A percentile compares a stretch with the other conserved stretches of the same genome.
These are phyloP conservation scores for Pistacia integerrima DNA, from an alignment of 345 rosid species.

Conservation along the genomic window DNA sequence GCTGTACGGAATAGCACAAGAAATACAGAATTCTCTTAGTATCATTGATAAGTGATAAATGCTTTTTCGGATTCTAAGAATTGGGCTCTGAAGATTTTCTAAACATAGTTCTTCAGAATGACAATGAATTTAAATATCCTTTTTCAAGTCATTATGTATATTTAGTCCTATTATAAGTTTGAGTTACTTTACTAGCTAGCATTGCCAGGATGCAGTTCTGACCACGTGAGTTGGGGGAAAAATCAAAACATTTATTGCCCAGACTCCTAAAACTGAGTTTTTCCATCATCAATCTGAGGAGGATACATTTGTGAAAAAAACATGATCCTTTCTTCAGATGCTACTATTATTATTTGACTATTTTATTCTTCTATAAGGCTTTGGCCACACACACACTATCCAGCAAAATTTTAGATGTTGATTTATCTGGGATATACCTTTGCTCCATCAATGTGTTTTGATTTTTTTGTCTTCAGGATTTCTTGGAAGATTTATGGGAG, in stretches of 20 bases:
- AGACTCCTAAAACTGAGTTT: background rate
- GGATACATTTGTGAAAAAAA: background rate
- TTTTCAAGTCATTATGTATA: background rate
- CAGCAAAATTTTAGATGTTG: background rate
- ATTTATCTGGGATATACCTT: background rate
- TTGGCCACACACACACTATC: background rate
- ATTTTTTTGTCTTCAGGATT: constrained; percentile 55
- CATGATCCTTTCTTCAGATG: background rate
- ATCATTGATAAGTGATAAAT: no score
- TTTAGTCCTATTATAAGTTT: background rate
- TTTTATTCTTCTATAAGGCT: constrained; percentile 8
- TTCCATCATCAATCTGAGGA: background rate
- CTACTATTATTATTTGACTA: background rate
- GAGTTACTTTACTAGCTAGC: background rate
- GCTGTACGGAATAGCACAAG: no score
- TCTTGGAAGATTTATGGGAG: constrained; percentile 90
- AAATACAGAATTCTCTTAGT: no score
- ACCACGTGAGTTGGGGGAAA: background rate
- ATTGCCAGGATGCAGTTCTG: background rate
- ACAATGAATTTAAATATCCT: background rate
- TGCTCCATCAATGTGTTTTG: constrained; percentile 17
- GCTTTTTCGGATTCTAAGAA: background rate
- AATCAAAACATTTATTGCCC: background rate
- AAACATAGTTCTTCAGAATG: background rate
- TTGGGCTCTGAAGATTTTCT: background rate